Base-by-base conservation (phyloP, 2,329 filamentous ascomycete species). In the Westerdykella ornata region DNA sequence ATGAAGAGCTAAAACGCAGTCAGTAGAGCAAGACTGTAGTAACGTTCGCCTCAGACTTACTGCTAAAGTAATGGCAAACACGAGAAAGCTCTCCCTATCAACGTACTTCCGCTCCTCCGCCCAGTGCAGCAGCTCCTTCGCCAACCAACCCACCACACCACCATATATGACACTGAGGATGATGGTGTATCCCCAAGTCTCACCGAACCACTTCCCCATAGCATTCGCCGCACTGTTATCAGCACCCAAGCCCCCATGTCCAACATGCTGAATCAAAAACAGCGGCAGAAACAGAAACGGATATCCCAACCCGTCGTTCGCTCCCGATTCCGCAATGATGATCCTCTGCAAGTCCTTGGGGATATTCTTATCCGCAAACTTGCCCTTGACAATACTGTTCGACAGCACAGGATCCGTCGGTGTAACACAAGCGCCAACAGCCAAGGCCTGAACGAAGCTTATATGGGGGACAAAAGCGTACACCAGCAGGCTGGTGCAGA, bases 341-440 rank as follows among this genome's bases (percentile, higher is more conserved):
- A 72, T 86, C 49, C 84, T 81, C 68, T 94, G 88, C 37, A 96
- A 70, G 19, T 82, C 77, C 43, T 81, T 82, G 0, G 89, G 88
- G 14, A 95, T 82, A 60, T 95, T 92, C 55, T 88, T 84, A 57
- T 95, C 88, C 1, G 89, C 89, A 59, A 94, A 96, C 54, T 86
- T 89, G 22, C 88, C 88, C 69, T 95, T 95, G 35, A 95, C 87
- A 43, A 95, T 94, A 2, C 85, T 85, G 49, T 92, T 90, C 13
- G 85, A 90, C 29, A 95, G 66, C 1, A 95, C 81, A 0, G 89
- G 89, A 55, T 96, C 89, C 0, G 89, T 95, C 0, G 88, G 89
- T 2, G 89, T 92, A n/a, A 96, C 81, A 57, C 88, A 94, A 1
- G 88, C 85, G 1, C 81, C 88, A 9, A 94, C 72, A 13, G 82